A percentile compares a stretch with the other conserved stretches of the same genome.
Conservation (phyloP, 768 basidiomycete species). For the Pholiota molesta region DNA sequence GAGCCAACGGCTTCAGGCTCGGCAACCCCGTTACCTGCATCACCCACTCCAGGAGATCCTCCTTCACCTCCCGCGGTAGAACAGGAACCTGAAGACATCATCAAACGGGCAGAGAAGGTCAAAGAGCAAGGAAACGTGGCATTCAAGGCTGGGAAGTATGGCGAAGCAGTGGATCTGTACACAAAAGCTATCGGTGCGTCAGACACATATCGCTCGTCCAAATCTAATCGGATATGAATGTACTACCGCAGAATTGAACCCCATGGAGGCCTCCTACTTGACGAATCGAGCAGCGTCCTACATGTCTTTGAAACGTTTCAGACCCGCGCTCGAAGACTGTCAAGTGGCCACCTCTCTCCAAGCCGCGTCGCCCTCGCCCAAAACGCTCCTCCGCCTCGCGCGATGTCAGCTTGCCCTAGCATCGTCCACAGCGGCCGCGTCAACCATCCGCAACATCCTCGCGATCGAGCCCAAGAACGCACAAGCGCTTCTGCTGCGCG, state of each 20-base stretch:
- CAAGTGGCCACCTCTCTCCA: constrained; percentile 74
- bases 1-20: constrained; percentile 21
- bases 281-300: constrained; percentile 88
- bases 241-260: constrained; percentile 49
- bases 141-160: constrained; percentile 69
- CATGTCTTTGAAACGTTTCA: constrained; percentile 81
- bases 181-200: constrained; percentile 69
- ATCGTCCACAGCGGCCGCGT: constrained; percentile 64
- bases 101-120: constrained; percentile 56
- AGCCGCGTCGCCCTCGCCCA: constrained; percentile 59
- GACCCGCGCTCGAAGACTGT: constrained; percentile 76
- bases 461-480: constrained; percentile 64
- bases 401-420: constrained; percentile 86
- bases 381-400: constrained; percentile 82
- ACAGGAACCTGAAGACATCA: constrained; percentile 38
- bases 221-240: constrained; percentile 3
- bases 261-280: constrained; percentile 72
- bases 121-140: constrained; percentile 79
- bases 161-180: constrained; percentile 74
- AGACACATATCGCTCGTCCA: neutral
- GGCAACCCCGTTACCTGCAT: constrained; percentile 20
- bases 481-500: constrained; percentile 60
- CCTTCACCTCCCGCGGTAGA: constrained; percentile 28
- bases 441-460: constrained; percentile 64
- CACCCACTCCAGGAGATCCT: constrained; percentile 16